A percentile compares a stretch with the other conserved stretches of the same genome.
These are phyloP conservation scores for Phanerodontia chrysosporium DNA, from an alignment of 768 basidiomycete genomes.

Conservation along the genomic window DNA sequence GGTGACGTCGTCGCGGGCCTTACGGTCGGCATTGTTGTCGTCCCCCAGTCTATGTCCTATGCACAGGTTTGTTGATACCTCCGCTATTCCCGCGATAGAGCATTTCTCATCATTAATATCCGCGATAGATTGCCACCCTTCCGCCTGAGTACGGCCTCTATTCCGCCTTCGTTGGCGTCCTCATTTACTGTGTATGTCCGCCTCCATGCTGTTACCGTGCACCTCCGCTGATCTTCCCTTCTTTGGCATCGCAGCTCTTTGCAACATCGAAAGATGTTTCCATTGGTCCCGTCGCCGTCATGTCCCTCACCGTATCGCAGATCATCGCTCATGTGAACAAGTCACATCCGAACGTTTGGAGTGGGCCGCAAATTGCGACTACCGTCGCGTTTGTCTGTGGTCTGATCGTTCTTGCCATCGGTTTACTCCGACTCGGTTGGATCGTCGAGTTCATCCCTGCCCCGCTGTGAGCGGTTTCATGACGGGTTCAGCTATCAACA, in stretches of 20 bases:
- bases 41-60: conserved; percentile 93
- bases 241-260: conserved; percentile 59
- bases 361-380: conserved; percentile 74
- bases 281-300: conserved; percentile 99
- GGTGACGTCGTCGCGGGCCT: conserved; percentile 89
- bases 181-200: conserved; percentile 71
- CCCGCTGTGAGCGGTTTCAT: conserved; percentile 89
- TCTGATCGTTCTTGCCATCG: conserved; percentile 87
- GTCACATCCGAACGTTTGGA: conserved; percentile 53
- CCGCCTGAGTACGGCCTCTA: conserved; percentile 88
- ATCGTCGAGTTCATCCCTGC: conserved; percentile 91
- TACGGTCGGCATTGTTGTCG: conserved; percentile 92
- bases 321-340: conserved; percentile 67
- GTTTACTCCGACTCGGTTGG: conserved; percentile 88
- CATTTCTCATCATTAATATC: not conserved
- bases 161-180: conserved; percentile 85
- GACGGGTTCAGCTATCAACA: conserved; percentile 97
- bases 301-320: conserved; percentile 85
- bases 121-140: conserved; percentile 71
- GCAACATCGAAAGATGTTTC: conserved; percentile 98
- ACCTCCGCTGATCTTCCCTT: not conserved
- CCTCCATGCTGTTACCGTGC: not conserved
- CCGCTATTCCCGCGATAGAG: not conserved
- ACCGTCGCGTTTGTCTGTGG: conserved; percentile 83
- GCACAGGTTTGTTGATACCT: conserved; percentile 48